Base-by-base conservation (phyloP, 305 asterid genomes). In the Fraxinus albicans region DNA sequence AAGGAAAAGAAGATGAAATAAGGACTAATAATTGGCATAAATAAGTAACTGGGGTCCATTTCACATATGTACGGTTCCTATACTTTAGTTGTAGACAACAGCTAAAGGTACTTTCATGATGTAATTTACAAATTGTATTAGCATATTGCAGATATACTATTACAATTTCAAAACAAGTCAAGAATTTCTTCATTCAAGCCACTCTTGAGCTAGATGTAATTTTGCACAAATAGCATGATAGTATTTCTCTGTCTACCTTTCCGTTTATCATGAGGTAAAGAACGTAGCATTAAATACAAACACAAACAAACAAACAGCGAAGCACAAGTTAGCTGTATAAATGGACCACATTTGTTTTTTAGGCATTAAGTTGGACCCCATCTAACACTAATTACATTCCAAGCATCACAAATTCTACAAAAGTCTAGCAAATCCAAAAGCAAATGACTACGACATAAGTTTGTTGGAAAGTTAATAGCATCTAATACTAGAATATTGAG, bases 311-410 rank as follows among this genome's bases (percentile, higher is more conserved):
- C 40, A 19, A 74, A 63, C 36, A 27, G 69, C 36, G 79, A 75
- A 19, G 86, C 72, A 47, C 47, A 60, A 7, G 12, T 29, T 17
- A 73, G 77, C 23, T 77, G 80, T 44, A 80, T 36, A 33, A 58
- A 50, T 80, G 77, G 70, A 38, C 82, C 76, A 63, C 25, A 5
- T 25, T 25, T 44, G 23, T 15, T 23, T 47, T 25, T 17, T 8
- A 79, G 27, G 25, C 25, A 58, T 44, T 25, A 50, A 60, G 55
- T 77, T 73, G 78, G 85, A 74, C 73, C 77, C 67, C 38, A 78
- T 63, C 25, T 63, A 63, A 25, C 25, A 23, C 72, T 25, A 21
- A 58, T 58, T 19, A 58, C 69, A 58, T 58, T 58, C 27, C 27
- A 58, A 19, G 25, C 67, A n/a, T 58, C 67, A 58, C 23, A 17